These are phyloP conservation scores for Coffea humblotiana DNA, from an alignment of 305 asterid species.

Conservation along the genomic window DNA sequence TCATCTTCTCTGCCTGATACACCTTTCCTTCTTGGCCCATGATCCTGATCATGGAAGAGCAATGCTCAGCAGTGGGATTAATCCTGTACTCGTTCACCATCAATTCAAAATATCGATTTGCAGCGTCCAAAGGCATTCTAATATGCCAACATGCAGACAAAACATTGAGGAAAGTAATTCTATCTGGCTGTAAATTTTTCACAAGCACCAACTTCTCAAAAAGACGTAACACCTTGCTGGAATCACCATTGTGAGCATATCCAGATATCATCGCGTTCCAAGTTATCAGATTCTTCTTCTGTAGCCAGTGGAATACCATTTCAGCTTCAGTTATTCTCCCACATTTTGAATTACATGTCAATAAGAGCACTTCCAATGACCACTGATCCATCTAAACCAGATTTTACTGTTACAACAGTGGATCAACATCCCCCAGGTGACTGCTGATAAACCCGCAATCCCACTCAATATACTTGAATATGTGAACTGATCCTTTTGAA, in stretches of 20 bases:
- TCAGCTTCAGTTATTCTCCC: constrained; percentile 55
- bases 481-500: constrained; percentile 67
- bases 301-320: constrained; percentile 39
- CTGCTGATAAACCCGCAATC: constrained; percentile 47
- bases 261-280: constrained; percentile 82
- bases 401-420: constrained; percentile 61
- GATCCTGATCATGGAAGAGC: constrained; percentile 57
- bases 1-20: constrained; percentile 50
- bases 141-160: constrained; percentile 71
- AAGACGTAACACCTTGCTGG: constrained; percentile 44
- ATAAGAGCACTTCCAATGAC: constrained; percentile 78
- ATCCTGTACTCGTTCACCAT: constrained; percentile 58
- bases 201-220: constrained; percentile 45
- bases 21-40: constrained; percentile 66
- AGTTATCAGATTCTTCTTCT: constrained; percentile 56
- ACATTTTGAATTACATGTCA: constrained; percentile 82
- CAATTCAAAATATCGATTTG: constrained; percentile 40
- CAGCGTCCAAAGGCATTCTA: constrained; percentile 33
- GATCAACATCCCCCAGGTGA: constrained; percentile 48
- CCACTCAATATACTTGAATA: constrained; percentile 72
- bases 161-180: constrained; percentile 65
- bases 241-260: constrained; percentile 56
- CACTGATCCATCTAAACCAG: constrained; percentile 44
- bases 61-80: constrained; percentile 63
- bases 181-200: constrained; percentile 51